Evolutionary conservation across 805 yeast genomes (phyloP).

Genomic region (Kuraishia molischiana): DNA sequence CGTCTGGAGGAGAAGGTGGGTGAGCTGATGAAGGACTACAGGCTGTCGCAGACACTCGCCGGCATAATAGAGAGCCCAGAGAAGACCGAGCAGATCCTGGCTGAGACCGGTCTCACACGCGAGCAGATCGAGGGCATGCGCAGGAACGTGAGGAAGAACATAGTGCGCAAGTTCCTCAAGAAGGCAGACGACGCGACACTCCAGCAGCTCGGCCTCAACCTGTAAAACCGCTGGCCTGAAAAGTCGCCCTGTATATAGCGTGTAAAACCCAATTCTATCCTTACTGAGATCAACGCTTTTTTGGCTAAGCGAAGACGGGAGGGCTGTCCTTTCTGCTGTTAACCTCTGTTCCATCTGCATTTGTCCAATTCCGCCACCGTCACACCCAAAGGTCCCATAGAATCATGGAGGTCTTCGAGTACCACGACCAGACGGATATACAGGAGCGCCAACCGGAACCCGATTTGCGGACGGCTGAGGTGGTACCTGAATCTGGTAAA

Average conservation of each 20-base stretch:
- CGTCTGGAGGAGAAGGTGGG: slow-evolving; percentile 21
- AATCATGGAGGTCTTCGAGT: background rate
- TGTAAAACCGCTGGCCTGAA: too few species aligned
- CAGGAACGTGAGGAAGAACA: slow-evolving; percentile 52
- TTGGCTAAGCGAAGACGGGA: too few species aligned
- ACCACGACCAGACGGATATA: background rate
- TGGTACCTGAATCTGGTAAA: background rate
- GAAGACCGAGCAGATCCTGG: slow-evolving; percentile 24
- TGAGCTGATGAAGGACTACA: slow-evolving; percentile 17
- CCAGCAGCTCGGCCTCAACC: background rate
- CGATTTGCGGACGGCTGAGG: background rate
- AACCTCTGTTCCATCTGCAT: too few species aligned
- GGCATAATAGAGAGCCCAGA: slow-evolving; percentile 19
- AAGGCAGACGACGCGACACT: background rate
- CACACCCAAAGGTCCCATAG: too few species aligned
- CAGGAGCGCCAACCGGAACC: background rate
- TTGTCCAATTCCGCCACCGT: too few species aligned
- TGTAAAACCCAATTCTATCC: background rate
- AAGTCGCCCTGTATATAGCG: slow-evolving; percentile 1
- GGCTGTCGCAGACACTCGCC: slow-evolving; percentile 16
- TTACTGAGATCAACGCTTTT: background rate
- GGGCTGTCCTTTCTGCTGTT: too few species aligned
- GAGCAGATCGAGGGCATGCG: slow-evolving; percentile 29
- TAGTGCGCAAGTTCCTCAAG: slow-evolving; percentile 49
- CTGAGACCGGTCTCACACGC: slow-evolving; percentile 21